phyloP scores from a whole-genome alignment of 2,329 filamentous ascomycete species.

The Aspergillus vadensis region DNA sequence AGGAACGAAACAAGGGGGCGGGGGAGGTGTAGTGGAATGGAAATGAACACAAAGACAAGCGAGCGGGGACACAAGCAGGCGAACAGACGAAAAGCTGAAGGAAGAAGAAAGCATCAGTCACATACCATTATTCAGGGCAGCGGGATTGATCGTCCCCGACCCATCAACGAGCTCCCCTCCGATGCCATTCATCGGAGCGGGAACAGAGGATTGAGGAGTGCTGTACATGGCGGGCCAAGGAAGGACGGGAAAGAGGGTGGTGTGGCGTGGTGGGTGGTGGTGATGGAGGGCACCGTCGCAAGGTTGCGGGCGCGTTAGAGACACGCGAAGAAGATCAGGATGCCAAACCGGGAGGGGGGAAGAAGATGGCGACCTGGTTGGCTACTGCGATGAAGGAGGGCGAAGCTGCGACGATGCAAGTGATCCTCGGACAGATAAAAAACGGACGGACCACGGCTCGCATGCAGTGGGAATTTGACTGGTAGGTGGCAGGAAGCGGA shows the following conservation, averaged over 20 bases:
- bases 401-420: conserved; percentile 25
- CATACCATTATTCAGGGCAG: conserved; percentile 77
- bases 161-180: conserved; percentile 62
- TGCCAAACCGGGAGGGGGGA: conserved; percentile 15
- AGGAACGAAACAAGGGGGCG: conserved; percentile 8
- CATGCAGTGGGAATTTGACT: conserved; percentile 35
- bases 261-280: conserved; percentile 13
- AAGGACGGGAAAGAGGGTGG: conserved; percentile 22
- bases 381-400: conserved; percentile 21
- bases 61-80: background rate
- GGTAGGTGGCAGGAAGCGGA: conserved; percentile 35
- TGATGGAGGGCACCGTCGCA: conserved; percentile 32
- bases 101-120: conserved; percentile 20
- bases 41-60: background rate
- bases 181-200: conserved; percentile 69
- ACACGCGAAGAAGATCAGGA: conserved; percentile 29
- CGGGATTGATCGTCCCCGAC: conserved; percentile 88
- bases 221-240: conserved; percentile 49
- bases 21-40: background rate
- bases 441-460: conserved; percentile 26
- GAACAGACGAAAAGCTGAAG: background rate
- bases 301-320: conserved; percentile 37
- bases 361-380: conserved; percentile 19
- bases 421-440: conserved; percentile 26
- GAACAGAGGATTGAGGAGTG: conserved; percentile 52